Base-by-base conservation (phyloP, 106 monocot species). In the Allium fistulosum region DNA sequence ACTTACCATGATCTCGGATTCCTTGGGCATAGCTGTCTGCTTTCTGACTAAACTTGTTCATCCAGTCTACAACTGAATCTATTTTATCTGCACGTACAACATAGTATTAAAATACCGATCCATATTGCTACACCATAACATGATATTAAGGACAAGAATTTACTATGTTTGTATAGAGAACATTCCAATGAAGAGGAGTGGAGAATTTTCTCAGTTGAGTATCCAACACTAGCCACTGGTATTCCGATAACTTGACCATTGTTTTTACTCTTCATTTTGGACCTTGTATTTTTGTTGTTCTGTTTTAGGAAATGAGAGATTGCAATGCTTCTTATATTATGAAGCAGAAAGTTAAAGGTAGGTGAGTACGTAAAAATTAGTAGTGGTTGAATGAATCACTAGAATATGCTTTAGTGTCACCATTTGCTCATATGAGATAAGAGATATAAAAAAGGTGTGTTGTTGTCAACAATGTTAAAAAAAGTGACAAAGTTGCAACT, bases 211-310 rank as follows among this genome's bases (percentile, higher is more conserved):
- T 65, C 49, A 14, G 14, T 15, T 14, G 50, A 16, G 9, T 13
- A 80, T 82, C 79, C 82, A 87, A 69, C 82, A 83, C 51, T 16
- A 15, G 55, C 56, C 4, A 55, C 53, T 16, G 53, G 68, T 26
- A 67, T 67, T 6, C 67, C 51, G 2, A 67, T 26, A 7, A 67
- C 67, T 14, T 67, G 51, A 51, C 53, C 67, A 67, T 37, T 10
- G 11, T 48, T 59, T 10, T 67, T 46, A 49, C 53, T 67, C 59
- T 49, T 71, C 64, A 64, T 48, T 17, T 60, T 22, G 46, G 15
- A 15, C 15, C 14, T 51, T 22, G 57, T 52, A 26, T 7, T 11
- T 53, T 82, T 7, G 27, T 53, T 16, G 13, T 37, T 9, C 10
- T 59, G 7, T 59, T 14, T 11, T 45, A 18, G 6, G 46, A 6